Evolutionary conservation across 2,329 filamentous ascomycete species (phyloP), one percentile per base, ranked within the genome.

Genomic region (Aspergillus sp.): DNA sequence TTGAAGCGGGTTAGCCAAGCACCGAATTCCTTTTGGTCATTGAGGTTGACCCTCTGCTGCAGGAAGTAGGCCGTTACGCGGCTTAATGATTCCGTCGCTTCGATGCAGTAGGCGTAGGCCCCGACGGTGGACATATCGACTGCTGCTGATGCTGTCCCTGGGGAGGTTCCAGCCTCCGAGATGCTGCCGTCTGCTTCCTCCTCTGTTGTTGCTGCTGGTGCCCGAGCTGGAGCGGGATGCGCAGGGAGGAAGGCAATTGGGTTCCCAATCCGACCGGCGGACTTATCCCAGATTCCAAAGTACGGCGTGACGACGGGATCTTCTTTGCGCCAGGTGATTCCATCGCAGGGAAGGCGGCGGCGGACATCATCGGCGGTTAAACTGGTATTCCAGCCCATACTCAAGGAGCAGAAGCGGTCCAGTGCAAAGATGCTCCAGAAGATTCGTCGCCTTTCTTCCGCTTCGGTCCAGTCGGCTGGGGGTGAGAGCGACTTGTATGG

Each of bases 1-100:
- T 81, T 81, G 65, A 81, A 81, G 7, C 78, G 64, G 5, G 73
- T 78, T 3, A 81, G 65, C 79, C 76, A 81, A 38, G 71, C 71
- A 4, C 73, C 67, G n/a, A 79, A 71, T 38, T 79, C 72, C 4
- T 76, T 71, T 0, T 71, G 68, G 52, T 78, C 70, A 4, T 64
- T 59, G 9, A 76, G 68, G 53, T 80, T 71, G 30, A 81, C 70
- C 8, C 67, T 66, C 51, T 80, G 77, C 45, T 78, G 77, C 0
- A 81, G 66, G 47, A 81, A 81, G 56, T 76, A 80, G 0, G 71
- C 77, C 0, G 71, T 80, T 1, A 81, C 76, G 0, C 74, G 71
- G 45, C 76, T 80, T 4, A 81, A 63, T 0, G 74, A 79, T 58
- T 81, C 79, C 0, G 78, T 79, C 0, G 78, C 78, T 55, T 81